Base-by-base conservation (phyloP, 768 basidiomycete species). In the Gloeophyllum trabeum region DNA sequence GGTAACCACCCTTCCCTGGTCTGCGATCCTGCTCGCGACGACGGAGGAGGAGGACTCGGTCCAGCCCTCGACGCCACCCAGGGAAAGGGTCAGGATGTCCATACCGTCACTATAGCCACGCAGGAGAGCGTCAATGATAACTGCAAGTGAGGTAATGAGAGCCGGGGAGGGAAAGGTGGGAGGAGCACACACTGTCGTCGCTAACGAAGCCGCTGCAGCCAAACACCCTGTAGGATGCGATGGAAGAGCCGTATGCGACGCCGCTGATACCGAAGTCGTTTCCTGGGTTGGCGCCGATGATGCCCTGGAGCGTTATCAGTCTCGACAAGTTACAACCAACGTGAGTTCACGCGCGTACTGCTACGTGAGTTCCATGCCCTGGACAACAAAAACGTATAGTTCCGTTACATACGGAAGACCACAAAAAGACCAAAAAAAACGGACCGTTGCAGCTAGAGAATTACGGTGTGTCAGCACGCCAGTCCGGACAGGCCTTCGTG, bases 191-290 rank as follows among this genome's bases (percentile, higher is more conserved):
- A 80, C 78, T 57, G 56, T 79, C 67, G 50, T 76, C 69, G 37
- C 62, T 65, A 44, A 72, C 65, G 6, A 45, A 54, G 0, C 75
- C 76, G 2, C 41, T 48, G 53, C 84, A 85, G 2, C 76, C 75
- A 51, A 81, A 82, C 6, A 83, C 63, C 40, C 77, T 57, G 60
- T 78, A 79, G 4, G 68, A 54, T 3, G 61, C 68, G 26, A 82
- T 56, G 2, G 68, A 68, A 0, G 80, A 75, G 1, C 68, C 65
- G 44, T 70, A 80, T 2, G 83, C 81, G 30, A 81, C 81, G 42
- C 84, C 84, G 38, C 73, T 75, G 51, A 84, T 73, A 57, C 76
- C 76, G 63, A 73, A 80, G 25, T 56, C 52, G 51, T 82, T 84
- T 36, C 61, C 69, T 1, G 74, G 71, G 46, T 76, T 60, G 14